phyloP scores from a whole-genome alignment of 1,284 basidiomycete genomes.

The Tilletia walkeri region DNA sequence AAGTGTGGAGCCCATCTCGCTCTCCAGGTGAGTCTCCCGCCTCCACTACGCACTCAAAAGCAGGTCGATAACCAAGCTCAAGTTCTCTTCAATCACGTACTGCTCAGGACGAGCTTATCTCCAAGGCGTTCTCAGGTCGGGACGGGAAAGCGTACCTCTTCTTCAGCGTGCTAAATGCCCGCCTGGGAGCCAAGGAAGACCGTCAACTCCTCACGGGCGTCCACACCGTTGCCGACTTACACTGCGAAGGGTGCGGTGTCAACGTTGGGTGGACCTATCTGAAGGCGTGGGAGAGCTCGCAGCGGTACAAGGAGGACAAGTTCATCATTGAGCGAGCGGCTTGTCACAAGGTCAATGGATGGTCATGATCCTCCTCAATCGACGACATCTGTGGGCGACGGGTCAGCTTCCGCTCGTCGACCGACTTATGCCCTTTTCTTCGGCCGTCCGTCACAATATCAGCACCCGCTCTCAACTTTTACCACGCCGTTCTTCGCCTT shows the following conservation, averaged over 20 bases:
- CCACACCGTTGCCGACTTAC: conserved; percentile 74
- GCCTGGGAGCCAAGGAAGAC: conserved; percentile 72
- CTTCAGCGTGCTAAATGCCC: conserved; percentile 73
- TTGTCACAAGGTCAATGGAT: conserved; percentile 75
- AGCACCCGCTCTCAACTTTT: too few species aligned
- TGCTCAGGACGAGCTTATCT: conserved; percentile 76
- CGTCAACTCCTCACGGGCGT: conserved; percentile 74
- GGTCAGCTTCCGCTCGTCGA: too few species aligned
- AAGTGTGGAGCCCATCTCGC: conserved; percentile 46
- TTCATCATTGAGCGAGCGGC: conserved; percentile 78
- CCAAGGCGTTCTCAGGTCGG: conserved; percentile 77
- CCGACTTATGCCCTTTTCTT: too few species aligned
- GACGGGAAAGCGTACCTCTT: conserved; percentile 79
- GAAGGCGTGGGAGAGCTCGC: conserved; percentile 71
- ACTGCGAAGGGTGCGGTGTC: conserved; percentile 73
- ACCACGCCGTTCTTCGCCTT: too few species aligned
- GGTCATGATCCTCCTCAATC: conserved; percentile 56
- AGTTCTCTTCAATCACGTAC: neutral
- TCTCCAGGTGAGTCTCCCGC: conserved; percentile 29
- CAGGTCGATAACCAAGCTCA: neutral
- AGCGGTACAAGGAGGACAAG: conserved; percentile 88
- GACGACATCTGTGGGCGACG: too few species aligned
- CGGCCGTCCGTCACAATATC: too few species aligned
- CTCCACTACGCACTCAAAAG: neutral
- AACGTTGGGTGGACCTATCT: conserved; percentile 81